A percentile compares a stretch with the other conserved stretches of the same genome.
These are phyloP conservation scores for Fusarium sp. DNA, from an alignment of 2,329 filamentous ascomycete genomes.

Conservation along the genomic window DNA sequence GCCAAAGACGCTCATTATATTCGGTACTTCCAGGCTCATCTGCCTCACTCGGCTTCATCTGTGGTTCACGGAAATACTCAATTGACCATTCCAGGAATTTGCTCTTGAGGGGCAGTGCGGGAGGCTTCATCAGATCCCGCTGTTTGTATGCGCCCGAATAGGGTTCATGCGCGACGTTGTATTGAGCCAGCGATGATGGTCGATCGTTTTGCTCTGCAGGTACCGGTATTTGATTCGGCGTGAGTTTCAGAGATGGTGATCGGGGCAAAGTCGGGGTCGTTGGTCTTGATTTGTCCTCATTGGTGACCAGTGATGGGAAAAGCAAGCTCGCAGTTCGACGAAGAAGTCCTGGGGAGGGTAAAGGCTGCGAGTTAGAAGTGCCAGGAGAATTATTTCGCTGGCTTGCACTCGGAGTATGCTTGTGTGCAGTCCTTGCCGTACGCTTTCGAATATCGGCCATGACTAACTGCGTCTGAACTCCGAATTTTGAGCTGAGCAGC, in stretches of 20 bases:
- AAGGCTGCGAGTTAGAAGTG: conserved; percentile 51
- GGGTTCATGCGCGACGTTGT: conserved; percentile 80
- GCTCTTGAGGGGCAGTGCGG: conserved; percentile 79
- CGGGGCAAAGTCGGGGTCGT: conserved; percentile 42
- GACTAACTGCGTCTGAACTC: conserved; percentile 72
- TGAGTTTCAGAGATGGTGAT: conserved; percentile 49
- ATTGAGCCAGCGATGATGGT: conserved; percentile 67
- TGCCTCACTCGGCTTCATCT: conserved; percentile 96
- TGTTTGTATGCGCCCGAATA: conserved; percentile 78
- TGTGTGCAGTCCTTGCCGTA: conserved; percentile 57
- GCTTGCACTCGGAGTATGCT: conserved; percentile 51
- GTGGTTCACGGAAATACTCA: conserved; percentile 96
- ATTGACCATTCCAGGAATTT: conserved; percentile 95
- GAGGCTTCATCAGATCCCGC: conserved; percentile 65
- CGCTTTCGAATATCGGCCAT: conserved; percentile 76
- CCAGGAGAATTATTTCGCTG: conserved; percentile 56
- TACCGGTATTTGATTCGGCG: conserved; percentile 54
- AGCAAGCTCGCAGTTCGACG: conserved; percentile 72
- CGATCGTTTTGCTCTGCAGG: conserved; percentile 80
- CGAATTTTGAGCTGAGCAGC: conserved; percentile 80
- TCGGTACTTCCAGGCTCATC: conserved; percentile 96
- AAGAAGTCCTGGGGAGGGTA: conserved; percentile 65
- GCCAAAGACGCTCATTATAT: conserved; percentile 95
- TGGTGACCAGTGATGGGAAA: conserved; percentile 65
- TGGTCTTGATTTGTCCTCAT: conserved; percentile 55